Evolutionary conservation across 495 filamentous ascomycete genomes (phyloP), one percentile per base, ranked within the genome.

Genomic region (Penicillium steckii): DNA sequence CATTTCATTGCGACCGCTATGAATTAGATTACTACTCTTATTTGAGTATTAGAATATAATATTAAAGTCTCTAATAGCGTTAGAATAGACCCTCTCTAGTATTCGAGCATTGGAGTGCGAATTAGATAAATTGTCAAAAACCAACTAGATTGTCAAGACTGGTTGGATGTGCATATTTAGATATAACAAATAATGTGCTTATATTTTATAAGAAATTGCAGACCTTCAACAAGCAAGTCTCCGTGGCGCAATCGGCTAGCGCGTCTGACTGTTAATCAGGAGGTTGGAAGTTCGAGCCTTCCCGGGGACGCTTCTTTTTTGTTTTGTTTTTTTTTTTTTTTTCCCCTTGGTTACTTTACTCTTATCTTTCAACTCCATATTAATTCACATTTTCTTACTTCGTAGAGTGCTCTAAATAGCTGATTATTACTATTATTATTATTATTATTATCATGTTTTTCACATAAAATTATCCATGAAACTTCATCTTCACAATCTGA

Each of bases 201-300:
- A 21, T 40, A 22, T 1, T 21, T 22, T 15, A 12, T 27, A 8
- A 15, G 27, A 22, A 37, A 8, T n/a, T 30, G 22, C 3, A 5
- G 17, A 5, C 24, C 37, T 32, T 35, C 45, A 50, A 46, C 19
- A 41, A 44, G 33, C 44, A 47, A 22, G 63, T 68, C 64, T 67
- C 66, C 70, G 71, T 75, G 71, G 71, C 71, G 71, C 71, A 75
- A 75, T 75, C 60, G 72, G 72, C 62, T 75, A 75, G 72, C 72
- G 72, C 72, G 72, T 75, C 62, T 62, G 72, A 75, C 72, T 75
- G 72, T 75, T 75, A 75, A 74, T 74, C 71, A 62, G 62, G 70
- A 75, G 71, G 71, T 75, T 74, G 71, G 71, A 67, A 71, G 71
- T 71, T 74, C 71, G 63, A 74, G 71, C 71, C 71, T 67, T 70